Base-by-base conservation (phyloP, 2,329 filamentous ascomycete genomes). In the Alternaria viburni region DNA sequence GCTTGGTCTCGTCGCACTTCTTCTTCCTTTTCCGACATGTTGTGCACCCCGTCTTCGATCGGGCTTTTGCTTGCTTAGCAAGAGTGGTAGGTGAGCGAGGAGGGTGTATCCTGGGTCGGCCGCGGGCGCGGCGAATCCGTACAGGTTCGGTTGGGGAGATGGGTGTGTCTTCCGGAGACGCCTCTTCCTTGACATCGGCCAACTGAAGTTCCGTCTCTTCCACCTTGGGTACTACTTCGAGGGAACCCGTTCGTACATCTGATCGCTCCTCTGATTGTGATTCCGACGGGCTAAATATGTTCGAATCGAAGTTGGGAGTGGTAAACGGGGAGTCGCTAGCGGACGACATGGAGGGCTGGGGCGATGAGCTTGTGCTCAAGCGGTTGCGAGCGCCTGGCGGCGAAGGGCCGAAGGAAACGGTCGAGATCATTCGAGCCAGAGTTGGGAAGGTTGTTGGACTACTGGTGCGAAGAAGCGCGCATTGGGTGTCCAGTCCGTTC, bases 31-130 rank as follows among this genome's bases (percentile, higher is more conserved):
- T 82, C 57, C 86, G 81, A 80, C 87, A 89, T 57, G 87, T 89
- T 54, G 86, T 85, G 73, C 86, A 88, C 8, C 86, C 86, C 12
- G 83, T 84, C 76, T 88, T 87, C 52, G 86, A 87, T 56, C 86
- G 81, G 19, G 92, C 92, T 77, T 96, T 96, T 61, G 92, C 89
- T 55, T 92, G 82, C 76, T 96, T 96, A 73, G 86, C 87, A 54
- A 88, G 81, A 17, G 84, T 81, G 36, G 86, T 85, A 1, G 88
- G 86, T 8, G 85, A 82, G 23, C 85, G 86, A 17, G 91, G 82
- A 43, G 92, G 91, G 71, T 93, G 89, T 82, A 97, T 97, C 79
- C 93, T 87, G 54, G 93, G 93, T 58, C 93, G 87, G 32, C 93
- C 93, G 74, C 93, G 88, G 59, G 81, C 81, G 47, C 81, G 72